phyloP scores from a whole-genome alignment of 208 protist species.

The Naegleria gruberi region DNA sequence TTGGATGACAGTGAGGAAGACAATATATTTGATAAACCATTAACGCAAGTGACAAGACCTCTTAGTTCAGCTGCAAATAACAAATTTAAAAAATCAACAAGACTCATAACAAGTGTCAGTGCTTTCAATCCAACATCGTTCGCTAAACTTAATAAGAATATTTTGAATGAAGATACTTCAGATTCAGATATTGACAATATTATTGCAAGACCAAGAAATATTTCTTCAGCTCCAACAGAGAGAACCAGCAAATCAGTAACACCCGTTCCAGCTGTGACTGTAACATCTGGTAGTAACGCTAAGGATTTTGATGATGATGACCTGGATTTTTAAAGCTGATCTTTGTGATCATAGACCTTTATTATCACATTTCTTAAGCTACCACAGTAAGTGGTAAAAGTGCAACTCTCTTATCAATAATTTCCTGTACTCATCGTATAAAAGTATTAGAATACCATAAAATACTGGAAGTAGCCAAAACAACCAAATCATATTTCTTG shows the following conservation, averaged over 20 bases:
- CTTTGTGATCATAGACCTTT: no score
- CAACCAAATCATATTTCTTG: neutral
- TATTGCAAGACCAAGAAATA: neutral
- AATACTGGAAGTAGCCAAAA: conserved; percentile 34
- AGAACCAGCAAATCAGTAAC: no score
- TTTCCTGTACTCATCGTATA: conserved; percentile 48
- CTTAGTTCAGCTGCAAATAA: neutral
- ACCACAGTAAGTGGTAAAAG: neutral
- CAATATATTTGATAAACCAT: neutral
- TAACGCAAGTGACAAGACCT: neutral
- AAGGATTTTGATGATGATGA: no score
- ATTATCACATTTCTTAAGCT: no score
- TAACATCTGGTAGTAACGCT: no score
- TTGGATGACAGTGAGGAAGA: neutral
- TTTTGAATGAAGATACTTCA: neutral
- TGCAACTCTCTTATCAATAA: conserved; percentile 24
- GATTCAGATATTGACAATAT: neutral
- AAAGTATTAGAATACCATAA: conserved; percentile 39
- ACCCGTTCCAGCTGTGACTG: no score
- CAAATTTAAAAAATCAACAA: neutral
- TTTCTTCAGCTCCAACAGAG: neutral
- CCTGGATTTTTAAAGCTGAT: no score
- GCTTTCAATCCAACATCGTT: neutral
- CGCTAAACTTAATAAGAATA: neutral
- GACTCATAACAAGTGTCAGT: neutral